These are phyloP conservation scores for Plectosphaerella sp. DNA, from an alignment of 2,329 filamentous ascomycete species.

Conservation along the genomic window DNA sequence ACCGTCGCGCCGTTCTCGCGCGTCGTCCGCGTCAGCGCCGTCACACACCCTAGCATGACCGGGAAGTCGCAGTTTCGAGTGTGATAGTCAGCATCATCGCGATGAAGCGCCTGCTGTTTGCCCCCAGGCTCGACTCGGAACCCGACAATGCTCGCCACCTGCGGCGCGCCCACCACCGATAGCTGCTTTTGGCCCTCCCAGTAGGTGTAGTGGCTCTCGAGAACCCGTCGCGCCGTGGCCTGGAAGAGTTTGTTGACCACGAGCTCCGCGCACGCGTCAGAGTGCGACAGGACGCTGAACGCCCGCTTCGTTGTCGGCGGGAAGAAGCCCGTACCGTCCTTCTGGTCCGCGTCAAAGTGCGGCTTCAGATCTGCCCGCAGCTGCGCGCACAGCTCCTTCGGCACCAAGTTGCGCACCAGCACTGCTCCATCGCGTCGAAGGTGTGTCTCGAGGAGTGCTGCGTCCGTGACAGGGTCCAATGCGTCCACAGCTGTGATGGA, in stretches of 20 bases:
- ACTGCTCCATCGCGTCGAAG: constrained; percentile 28
- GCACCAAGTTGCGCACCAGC: constrained; percentile 29
- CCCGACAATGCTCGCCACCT: constrained; percentile 28
- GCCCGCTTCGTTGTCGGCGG: constrained; percentile 32
- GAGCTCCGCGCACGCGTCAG: constrained; percentile 31
- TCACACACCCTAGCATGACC: constrained; percentile 31
- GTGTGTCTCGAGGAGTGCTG: constrained; percentile 14
- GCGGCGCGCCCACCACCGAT: constrained; percentile 27
- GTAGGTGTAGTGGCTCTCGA: constrained; percentile 29
- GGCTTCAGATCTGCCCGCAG: constrained; percentile 31
- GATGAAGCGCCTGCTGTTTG: constrained; percentile 30
- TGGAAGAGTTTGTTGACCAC: constrained; percentile 28
- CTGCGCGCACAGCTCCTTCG: constrained; percentile 22
- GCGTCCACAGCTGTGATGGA: constrained; percentile 13
- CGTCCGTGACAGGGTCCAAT: constrained; percentile 13
- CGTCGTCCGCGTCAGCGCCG: constrained; percentile 32
- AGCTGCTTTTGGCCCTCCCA: constrained; percentile 26
- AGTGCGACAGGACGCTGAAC: constrained; percentile 29
- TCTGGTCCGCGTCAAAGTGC: constrained; percentile 27
- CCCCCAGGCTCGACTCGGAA: constrained; percentile 34
- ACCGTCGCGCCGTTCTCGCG: constrained; percentile 35
- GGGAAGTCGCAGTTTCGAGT: constrained; percentile 26
- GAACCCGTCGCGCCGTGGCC: constrained; percentile 24
- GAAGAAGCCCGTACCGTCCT: constrained; percentile 33
- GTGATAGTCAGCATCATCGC: constrained; percentile 26